Percentiles rank a stretch among this genome's conserved stretches.
Evolutionary conservation across 2,329 filamentous ascomycete species (phyloP).

Genomic region (Epicoccum nigrum): DNA sequence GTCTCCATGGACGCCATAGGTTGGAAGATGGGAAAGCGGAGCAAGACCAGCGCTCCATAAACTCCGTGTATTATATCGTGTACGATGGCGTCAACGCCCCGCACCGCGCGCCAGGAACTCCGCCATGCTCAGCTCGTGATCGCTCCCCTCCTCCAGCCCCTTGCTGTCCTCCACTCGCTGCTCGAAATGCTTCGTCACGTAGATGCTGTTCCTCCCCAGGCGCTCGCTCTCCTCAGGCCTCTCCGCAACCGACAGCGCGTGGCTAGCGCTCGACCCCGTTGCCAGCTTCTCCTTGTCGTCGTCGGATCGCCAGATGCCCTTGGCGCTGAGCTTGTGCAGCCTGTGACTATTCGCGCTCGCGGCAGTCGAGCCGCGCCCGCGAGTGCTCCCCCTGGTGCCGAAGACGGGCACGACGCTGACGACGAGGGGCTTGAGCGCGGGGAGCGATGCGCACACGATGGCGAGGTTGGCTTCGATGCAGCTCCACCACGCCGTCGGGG

Average conservation of each 20-base stretch:
- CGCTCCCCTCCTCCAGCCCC: constrained; percentile 11
- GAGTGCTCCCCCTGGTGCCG: constrained; percentile 17
- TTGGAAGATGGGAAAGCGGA: too few species aligned
- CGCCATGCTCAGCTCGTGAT: constrained; percentile 15
- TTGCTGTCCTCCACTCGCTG: constrained; percentile 15
- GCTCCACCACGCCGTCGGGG: constrained; percentile 36
- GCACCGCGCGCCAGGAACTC: not conserved
- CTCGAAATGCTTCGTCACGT: constrained; percentile 20
- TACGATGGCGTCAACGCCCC: too few species aligned
- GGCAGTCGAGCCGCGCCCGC: constrained; percentile 12
- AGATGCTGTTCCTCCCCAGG: constrained; percentile 20
- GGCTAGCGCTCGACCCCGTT: constrained; percentile 6
- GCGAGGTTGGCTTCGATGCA: constrained; percentile 40
- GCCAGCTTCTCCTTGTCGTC: constrained; percentile 24
- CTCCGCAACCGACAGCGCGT: constrained; percentile 9
- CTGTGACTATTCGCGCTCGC: constrained; percentile 11
- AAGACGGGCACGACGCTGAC: constrained; percentile 31
- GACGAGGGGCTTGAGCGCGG: constrained; percentile 38
- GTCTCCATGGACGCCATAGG: too few species aligned
- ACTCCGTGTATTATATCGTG: too few species aligned
- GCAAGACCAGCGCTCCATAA: too few species aligned
- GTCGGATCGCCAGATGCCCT: not conserved
- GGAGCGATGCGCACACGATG: constrained; percentile 42
- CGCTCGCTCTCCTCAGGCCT: constrained; percentile 9
- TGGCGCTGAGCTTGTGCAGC: constrained; percentile 10